Base-by-base conservation (phyloP, 1,284 basidiomycete genomes). In the Ceratorhiza oryzae-sativae region DNA sequence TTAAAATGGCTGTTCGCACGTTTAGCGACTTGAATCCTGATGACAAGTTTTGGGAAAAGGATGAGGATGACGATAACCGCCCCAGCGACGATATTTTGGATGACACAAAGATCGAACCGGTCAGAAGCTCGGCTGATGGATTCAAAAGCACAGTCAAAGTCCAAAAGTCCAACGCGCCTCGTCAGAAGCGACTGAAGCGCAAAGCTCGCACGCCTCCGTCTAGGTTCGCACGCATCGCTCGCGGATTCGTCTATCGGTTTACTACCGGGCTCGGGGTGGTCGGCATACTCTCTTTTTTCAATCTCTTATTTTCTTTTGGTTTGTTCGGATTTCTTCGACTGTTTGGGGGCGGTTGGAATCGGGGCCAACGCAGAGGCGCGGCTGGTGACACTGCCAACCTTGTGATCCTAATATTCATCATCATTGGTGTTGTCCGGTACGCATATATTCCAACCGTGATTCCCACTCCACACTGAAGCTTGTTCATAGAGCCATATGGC, bases 181-280 rank as follows among this genome's bases (percentile, higher is more conserved):
- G 42, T 15, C 59, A 45, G 20, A 46, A 63, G 20, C 48, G 41
- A 27, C 18, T 49, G 8, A 72, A 46, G 25, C 71, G 53, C n/a
- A 62, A 53, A 46, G 10, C 48, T 27, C 56, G 56, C 32, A 36
- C 27, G n/a, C 70, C 56, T 60, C 60, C 71, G 18, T 61, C 59
- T 10, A 51, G 41, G 18, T 45, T 56, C 41, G 36, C 46, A 42
- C 56, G 71, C 12, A 23, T 72, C 20, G 27, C 91, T 18, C 81
- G 79, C 72, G 82, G 84, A 42, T 85, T 92, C 73, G 73, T 90
- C 53, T 86, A 85, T 42, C 86, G 91, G 30, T 89, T 93, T 77
- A 75, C 92, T 15, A 80, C 93, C 23, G 91, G 91, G 23, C 81
- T 93, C 13, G 91, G 91, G 27, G 84, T 92, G 59, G 84, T 93